Base-by-base conservation (phyloP, 1,284 basidiomycete species). In the Hortiboletus rubellus region DNA sequence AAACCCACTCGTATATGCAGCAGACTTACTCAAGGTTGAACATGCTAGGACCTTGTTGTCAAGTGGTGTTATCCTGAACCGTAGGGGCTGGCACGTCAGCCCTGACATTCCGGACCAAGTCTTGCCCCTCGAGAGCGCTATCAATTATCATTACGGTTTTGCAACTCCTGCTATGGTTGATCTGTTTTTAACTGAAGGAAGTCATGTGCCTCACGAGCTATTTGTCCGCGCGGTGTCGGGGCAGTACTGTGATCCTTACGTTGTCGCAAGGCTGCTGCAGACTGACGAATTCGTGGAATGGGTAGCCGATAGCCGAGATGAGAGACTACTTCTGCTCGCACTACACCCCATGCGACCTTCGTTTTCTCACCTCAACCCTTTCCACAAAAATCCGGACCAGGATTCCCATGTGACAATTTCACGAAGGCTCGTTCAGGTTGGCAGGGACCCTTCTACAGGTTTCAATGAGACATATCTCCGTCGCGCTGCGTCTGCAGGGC, bases 1-100 rank as follows among this genome's bases (percentile, higher is more conserved):
- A 3, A 61, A 61, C 8, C 62, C 58, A 2, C 62, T 61, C 7
- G 18, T 41, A 12, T 61, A 60, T 31, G 41, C 52, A 1, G 44
- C 34, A 7, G 2, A 2, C 1, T 36, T n/a, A 11, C 0, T 0
- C 7, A 36, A 31, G 22, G 10, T 48, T 7, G 42, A 48, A 33
- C 58, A 63, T 12, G 48, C 61, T 5, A 50, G 22, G 37, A 51
- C 33, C 2, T 15, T 63, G 10, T 34, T 61, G 15, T 48, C 51
- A 12, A 27, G 37, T 3, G 52, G 61, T 14, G 37, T 11, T 10
- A 17, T 11, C 2, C 17, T 50, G 5, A 31, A 46, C 6, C 15
- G 3, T 31, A 11, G 7, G 3, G 50, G 60, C 0, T 27, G 33
- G 15, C 2, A 12, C 12, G 15, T 36, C 17, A 7, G 14, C 3